Evolutionary conservation across 1,139 yeast species (phyloP), one percentile per base, ranked within the genome.

Genomic region (Candida pseudocylindracea): DNA sequence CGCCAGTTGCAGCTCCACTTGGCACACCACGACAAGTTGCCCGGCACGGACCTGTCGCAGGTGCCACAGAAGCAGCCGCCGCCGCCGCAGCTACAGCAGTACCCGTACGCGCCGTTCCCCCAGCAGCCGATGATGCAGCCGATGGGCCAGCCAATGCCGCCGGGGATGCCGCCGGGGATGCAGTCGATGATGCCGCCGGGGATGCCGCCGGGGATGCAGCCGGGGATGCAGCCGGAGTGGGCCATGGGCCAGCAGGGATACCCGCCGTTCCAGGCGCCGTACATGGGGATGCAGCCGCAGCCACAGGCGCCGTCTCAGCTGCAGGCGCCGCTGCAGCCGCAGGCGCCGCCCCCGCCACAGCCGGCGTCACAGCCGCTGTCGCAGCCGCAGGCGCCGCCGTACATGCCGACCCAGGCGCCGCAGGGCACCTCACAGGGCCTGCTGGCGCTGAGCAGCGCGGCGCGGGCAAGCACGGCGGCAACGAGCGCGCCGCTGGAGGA

Each of bases 1-100:
- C 63, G 88, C 46, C 88, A 75, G 45, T 54, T 76, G 38, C 88
- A 76, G 46, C 53, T 75, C 41, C 85, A 76, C 50, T 59, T 76
- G 45, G 72, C 80, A 6, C 71, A 72, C 33, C 80, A 74, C 47
- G 71, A 68, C 39, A 62, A 66, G 24, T 56, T 76, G 33, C 91
- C 91, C 0, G 71, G 64, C 8, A 10, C 29, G 11, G 10, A 11
- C 12, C 26, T 27, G 11, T 11, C 11, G 12, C 24, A 7, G 8
- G 26, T 20, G 26, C n/a, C 12, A 10, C 12, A 10, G 7, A 4
- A n/a, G 7, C 8, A 9, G 4, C 26, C 10, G 10, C 12, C 26
- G 12, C 25, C 12, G 12, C 30, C 8, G 10, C 30, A 13, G 3
- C 26, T 6, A 12, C 20, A 10, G 29, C 29, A 12, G 10, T 8